Percentiles rank a stretch among this genome's conserved stretches.
These are phyloP conservation scores for Ambrosia trifida DNA, from an alignment of 129 eudicot species.

Conservation along the genomic window DNA sequence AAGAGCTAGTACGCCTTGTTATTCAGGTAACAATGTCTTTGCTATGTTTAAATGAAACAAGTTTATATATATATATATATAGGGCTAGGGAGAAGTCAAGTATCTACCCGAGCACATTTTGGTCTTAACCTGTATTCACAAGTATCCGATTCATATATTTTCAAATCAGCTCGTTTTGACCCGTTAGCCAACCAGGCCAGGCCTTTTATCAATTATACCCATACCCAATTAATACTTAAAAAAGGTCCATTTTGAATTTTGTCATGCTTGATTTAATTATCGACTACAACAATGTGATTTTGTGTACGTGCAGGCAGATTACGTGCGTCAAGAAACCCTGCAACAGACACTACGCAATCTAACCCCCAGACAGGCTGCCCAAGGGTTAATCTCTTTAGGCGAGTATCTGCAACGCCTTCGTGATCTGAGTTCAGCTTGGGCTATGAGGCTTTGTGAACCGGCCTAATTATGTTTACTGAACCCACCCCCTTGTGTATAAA, in stretches of 20 bases:
- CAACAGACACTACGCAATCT: slow-evolving; percentile 67
- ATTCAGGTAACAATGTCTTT: slow-evolving; percentile 62
- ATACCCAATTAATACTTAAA: neutral
- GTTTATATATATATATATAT: neutral
- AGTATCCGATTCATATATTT: neutral
- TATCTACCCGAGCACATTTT: neutral
- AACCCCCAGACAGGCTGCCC: slow-evolving; percentile 75
- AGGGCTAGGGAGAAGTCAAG: neutral
- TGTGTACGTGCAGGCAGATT: slow-evolving; percentile 70
- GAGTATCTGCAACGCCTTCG: slow-evolving; percentile 86
- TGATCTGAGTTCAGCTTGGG: slow-evolving; percentile 69
- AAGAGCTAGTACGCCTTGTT: slow-evolving; percentile 65
- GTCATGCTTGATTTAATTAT: neutral
- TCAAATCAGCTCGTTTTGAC: no score
- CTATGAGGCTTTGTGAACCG: slow-evolving; percentile 54
- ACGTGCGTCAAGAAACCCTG: slow-evolving; percentile 65
- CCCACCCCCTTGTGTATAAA: slow-evolving; percentile 30
- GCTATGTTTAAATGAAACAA: neutral
- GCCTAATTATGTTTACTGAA: slow-evolving; percentile 25
- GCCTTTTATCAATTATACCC: neutral
- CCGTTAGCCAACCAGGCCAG: no score
- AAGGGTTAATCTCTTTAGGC: slow-evolving; percentile 76
- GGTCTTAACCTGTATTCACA: neutral
- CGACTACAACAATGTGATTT: neutral
- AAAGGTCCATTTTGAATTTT: neutral